phyloP scores from a whole-genome alignment of 169 alveolate genomes.

The Amoebophrya sp. region DNA sequence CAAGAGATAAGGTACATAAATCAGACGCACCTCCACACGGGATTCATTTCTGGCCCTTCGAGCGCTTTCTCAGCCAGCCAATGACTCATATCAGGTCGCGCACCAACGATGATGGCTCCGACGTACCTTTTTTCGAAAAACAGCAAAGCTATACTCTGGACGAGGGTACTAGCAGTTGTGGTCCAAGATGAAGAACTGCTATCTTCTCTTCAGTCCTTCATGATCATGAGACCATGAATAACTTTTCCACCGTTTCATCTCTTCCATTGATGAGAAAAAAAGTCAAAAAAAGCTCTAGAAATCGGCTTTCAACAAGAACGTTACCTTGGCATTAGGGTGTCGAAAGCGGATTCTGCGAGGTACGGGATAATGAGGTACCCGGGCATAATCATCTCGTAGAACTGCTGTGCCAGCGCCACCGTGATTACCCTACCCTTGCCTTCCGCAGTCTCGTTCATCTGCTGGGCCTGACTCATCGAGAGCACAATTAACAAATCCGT shows the following conservation, averaged over 20 bases:
- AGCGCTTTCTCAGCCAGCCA: neutral
- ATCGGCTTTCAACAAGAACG: neutral
- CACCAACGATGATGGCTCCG: neutral
- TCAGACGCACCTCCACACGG: conserved; percentile 8
- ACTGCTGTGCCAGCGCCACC: neutral
- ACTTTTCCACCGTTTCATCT: too few species aligned
- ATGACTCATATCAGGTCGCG: neutral
- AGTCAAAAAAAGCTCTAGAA: too few species aligned
- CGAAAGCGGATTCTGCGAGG: neutral
- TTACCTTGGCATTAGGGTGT: neutral
- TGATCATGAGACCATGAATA: too few species aligned
- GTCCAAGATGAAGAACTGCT: too few species aligned
- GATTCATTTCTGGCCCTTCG: conserved; percentile 3
- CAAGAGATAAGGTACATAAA: too few species aligned
- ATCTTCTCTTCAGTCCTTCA: too few species aligned
- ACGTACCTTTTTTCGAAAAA: neutral
- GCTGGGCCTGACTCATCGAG: neutral
- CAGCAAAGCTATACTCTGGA: too few species aligned
- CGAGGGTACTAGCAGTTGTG: too few species aligned
- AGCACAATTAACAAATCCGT: neutral
- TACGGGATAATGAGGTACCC: neutral
- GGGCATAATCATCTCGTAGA: neutral
- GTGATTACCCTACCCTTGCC: neutral
- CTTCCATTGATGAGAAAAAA: too few species aligned
- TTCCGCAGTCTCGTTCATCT: neutral